These are phyloP conservation scores for Pythium periplocum DNA, from an alignment of 352 stramenopile genomes.

Conservation along the genomic window DNA sequence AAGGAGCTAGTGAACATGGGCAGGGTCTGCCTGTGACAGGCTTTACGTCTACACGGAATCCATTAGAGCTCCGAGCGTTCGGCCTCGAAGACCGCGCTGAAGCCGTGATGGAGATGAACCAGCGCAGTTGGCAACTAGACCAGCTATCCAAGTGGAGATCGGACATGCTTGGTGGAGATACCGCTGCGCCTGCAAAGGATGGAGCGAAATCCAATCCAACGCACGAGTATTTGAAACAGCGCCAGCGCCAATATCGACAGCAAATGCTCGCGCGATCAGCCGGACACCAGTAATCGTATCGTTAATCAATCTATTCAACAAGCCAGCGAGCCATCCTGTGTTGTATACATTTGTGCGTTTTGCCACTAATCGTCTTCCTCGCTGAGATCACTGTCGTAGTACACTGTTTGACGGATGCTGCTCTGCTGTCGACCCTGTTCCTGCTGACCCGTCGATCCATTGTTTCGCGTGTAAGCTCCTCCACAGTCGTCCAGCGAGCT, in stretches of 20 bases:
- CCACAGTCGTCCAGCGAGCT: conserved; percentile 57
- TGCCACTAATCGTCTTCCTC: conserved; percentile 53
- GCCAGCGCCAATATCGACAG: conserved; percentile 67
- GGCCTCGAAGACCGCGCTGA: conserved; percentile 74
- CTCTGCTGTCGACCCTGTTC: conserved; percentile 45
- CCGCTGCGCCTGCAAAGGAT: neutral
- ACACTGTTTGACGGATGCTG: conserved; percentile 80
- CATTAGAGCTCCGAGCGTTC: conserved; percentile 57
- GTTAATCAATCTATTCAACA: too few species aligned
- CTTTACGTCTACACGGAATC: conserved; percentile 2
- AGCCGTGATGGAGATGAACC: conserved; percentile 48
- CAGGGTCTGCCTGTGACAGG: neutral
- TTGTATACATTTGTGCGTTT: neutral
- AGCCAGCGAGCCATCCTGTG: too few species aligned
- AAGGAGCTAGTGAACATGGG: neutral
- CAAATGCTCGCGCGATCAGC: conserved; percentile 23
- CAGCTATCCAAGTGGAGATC: conserved; percentile 65
- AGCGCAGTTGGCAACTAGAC: conserved; percentile 46
- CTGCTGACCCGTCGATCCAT: conserved; percentile 30
- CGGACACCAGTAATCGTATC: too few species aligned
- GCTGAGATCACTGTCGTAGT: conserved; percentile 81
- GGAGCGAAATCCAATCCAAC: conserved; percentile 1
- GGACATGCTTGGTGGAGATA: conserved; percentile 26
- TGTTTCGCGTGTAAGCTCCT: conserved; percentile 37
- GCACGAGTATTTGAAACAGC: conserved; percentile 48